These are phyloP conservation scores for Globisporangium canariense DNA, from an alignment of 352 stramenopile genomes.

Conservation along the genomic window DNA sequence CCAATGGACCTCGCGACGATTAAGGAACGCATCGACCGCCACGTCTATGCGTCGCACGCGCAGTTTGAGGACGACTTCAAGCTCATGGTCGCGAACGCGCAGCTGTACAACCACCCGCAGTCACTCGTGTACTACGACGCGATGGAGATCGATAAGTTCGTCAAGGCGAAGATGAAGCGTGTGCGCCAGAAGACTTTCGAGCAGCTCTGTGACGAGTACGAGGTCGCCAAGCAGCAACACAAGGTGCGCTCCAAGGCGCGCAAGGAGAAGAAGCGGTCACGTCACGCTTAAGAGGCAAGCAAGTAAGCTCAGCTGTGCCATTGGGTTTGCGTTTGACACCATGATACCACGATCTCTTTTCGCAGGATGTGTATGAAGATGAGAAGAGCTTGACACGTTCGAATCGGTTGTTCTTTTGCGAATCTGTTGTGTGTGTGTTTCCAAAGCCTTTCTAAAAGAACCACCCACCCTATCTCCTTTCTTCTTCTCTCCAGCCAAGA, in stretches of 20 bases:
- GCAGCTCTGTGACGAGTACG: conserved; percentile 62
- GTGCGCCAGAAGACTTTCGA: conserved; percentile 55
- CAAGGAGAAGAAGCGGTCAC: conserved; percentile 76
- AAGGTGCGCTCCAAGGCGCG: conserved; percentile 68
- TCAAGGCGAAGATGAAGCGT: conserved; percentile 75
- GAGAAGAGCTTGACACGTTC: neutral
- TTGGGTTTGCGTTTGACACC: no score
- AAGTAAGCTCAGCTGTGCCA: neutral
- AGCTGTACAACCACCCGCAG: conserved; percentile 84
- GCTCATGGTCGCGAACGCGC: conserved; percentile 85
- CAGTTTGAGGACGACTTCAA: conserved; percentile 79
- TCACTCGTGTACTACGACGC: conserved; percentile 82
- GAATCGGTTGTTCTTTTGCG: neutral
- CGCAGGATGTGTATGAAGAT: no score
- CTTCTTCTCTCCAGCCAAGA: neutral
- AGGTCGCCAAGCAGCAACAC: conserved; percentile 77
- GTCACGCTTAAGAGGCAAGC: conserved; percentile 27
- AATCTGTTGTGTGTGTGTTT: neutral
- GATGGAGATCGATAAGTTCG: conserved; percentile 83
- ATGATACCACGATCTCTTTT: no score
- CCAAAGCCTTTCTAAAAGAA: conserved; percentile 5
- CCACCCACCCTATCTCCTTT: neutral
- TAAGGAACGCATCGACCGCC: conserved; percentile 67
- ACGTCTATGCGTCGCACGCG: conserved; percentile 58
- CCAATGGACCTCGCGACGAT: conserved; percentile 90